Base-by-base conservation (phyloP, 1,284 basidiomycete genomes). In the Heliocybe sulcata region DNA sequence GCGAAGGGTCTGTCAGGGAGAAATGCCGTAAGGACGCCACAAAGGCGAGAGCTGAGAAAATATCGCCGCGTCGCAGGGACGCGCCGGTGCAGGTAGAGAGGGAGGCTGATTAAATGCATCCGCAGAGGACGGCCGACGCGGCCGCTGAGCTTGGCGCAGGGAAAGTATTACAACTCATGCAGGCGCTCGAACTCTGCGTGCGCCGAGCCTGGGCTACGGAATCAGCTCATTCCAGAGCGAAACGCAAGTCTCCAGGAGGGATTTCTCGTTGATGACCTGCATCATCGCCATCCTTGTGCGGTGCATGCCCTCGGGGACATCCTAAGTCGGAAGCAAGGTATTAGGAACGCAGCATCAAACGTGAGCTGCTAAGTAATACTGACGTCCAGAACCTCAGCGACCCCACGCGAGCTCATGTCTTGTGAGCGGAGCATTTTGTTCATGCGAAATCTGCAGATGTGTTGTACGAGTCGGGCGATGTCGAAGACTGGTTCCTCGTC, bases 221-320 rank as follows among this genome's bases (percentile, higher is more conserved):
- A 4, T 22, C 47, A 49, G 6, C 52, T 49, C n/a, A 14, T 50
- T 26, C 33, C 78, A 79, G 2, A 60, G 54, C 9, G 65, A 66
- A 25, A 59, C 63, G 55, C 77, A 78, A 56, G 73, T 72, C 56
- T 78, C 73, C 22, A 78, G 63, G n/a, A 79, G 59, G 14, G 70
- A 69, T 38, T 73, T 66, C 56, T 79, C 77, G 6, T 66, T 61
- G 29, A 79, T 61, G 23, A 71, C 72, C 54, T 75, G 63, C 56
- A 61, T 58, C 26, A 76, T 59, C 3, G 72, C 76, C 45, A 67
- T 57, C 11, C 70, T 69, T 48, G 74, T 77, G 56, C 71, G 69
- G 12, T 45, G 49, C 22, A 57, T 53, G 1, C 54, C 54, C 9
- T 55, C 53, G 4, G 63, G 63, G 6, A 69, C 52, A 22, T 52